These are phyloP conservation scores for Pseudotsuga menziesii DNA, from an alignment of 75 land plant species.

Conservation along the genomic window DNA sequence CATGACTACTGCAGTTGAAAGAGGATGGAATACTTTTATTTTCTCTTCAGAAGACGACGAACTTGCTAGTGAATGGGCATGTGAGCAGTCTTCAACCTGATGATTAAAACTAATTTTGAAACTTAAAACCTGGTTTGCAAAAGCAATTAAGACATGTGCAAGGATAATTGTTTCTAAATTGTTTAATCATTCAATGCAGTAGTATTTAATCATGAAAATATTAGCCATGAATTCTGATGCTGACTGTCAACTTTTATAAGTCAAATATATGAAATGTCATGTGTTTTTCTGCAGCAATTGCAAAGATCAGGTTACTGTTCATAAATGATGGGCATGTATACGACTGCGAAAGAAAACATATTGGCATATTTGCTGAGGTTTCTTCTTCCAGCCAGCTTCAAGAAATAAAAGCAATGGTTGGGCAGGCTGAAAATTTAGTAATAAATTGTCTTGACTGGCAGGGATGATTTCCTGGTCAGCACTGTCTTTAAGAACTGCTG, in stretches of 20 bases:
- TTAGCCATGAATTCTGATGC: not conserved
- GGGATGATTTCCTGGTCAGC: constrained; percentile 29
- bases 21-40: constrained; percentile 83
- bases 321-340: constrained; percentile 40
- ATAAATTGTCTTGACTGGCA: constrained; percentile 69
- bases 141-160: too few species aligned
- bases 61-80: constrained; percentile 63
- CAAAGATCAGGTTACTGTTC: constrained; percentile 59
- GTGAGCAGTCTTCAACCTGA: constrained; percentile 29
- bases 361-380: constrained; percentile 49
- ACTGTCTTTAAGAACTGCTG: not conserved
- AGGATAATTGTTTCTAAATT: too few species aligned
- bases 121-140: too few species aligned
- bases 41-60: constrained; percentile 35
- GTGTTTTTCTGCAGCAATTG: constrained; percentile 47
- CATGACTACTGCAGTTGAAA: constrained; percentile 82
- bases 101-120: not conserved
- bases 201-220: not conserved
- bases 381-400: constrained; percentile 52
- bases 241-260: not conserved
- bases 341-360: constrained; percentile 36
- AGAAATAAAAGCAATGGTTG: constrained; percentile 25
- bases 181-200: too few species aligned
- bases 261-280: not conserved
- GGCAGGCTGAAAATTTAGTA: constrained; percentile 45